phyloP scores from a whole-genome alignment of 2,329 filamentous ascomycete species.

The Fusarium vanettenii region DNA sequence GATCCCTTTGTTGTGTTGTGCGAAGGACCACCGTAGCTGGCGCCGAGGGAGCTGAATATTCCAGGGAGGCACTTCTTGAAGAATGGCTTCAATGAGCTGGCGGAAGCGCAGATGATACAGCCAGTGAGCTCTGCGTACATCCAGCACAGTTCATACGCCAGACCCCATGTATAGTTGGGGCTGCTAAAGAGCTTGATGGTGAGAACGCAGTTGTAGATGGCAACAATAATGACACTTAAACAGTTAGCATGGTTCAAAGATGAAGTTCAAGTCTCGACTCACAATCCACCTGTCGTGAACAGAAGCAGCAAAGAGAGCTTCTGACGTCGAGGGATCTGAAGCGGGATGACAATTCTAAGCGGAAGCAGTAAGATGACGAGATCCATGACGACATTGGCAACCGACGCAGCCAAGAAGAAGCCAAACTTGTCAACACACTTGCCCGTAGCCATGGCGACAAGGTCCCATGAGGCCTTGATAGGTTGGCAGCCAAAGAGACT shows the following conservation, averaged over 20 bases:
- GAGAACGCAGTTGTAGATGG: constrained; percentile 37
- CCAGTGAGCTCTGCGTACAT: constrained; percentile 42
- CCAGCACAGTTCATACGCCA: constrained; percentile 39
- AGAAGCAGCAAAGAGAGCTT: constrained; percentile 31
- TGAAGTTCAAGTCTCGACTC: not conserved
- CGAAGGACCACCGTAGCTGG: constrained; percentile 15
- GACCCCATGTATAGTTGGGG: constrained; percentile 37
- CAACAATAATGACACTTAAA: constrained; percentile 33
- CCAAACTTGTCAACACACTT: constrained; percentile 40
- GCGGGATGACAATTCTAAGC: constrained; percentile 20
- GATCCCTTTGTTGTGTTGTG: constrained; percentile 10
- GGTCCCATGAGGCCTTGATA: constrained; percentile 37
- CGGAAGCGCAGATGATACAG: constrained; percentile 39
- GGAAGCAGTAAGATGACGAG: constrained; percentile 31
- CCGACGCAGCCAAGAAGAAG: constrained; percentile 37
- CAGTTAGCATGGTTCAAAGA: not conserved
- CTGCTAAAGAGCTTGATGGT: constrained; percentile 35
- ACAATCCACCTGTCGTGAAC: constrained; percentile 39
- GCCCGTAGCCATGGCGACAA: constrained; percentile 30
- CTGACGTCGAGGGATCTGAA: constrained; percentile 33
- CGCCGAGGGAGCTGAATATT: constrained; percentile 16
- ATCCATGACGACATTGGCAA: constrained; percentile 40
- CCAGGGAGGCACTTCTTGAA: constrained; percentile 31
- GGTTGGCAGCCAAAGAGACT: constrained; percentile 38
- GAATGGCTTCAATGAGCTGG: constrained; percentile 36